Percentiles rank a stretch among this genome's conserved stretches.
phyloP scores from a whole-genome alignment of 768 basidiomycete genomes.

The Lactarius hatsudake region DNA sequence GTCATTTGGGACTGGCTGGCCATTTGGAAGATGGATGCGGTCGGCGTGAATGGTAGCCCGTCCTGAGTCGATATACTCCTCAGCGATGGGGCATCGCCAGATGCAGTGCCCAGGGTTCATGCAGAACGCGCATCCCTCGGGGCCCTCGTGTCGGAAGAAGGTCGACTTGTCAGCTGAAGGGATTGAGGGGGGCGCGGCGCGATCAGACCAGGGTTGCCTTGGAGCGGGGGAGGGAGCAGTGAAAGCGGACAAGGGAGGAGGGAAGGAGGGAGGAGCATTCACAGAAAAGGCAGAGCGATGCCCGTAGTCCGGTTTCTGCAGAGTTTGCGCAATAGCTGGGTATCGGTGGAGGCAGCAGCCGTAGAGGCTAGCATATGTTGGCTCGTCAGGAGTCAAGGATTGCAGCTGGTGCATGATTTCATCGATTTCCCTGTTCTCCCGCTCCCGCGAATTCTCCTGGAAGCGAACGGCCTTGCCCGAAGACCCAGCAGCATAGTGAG shows the following conservation, averaged over 20 bases:
- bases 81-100: not conserved
- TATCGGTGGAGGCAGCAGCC: not conserved
- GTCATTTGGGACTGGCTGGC: no score
- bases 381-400: not conserved
- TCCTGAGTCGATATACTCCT: no score
- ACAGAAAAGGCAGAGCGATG: not conserved
- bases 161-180: not conserved
- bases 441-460: not conserved
- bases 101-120: not conserved
- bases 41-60: no score
- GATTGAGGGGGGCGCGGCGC: not conserved
- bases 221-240: no score
- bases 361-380: not conserved
- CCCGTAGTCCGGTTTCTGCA: not conserved
- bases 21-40: no score
- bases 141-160: not conserved
- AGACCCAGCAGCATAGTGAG: not conserved
- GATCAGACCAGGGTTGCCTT: not conserved
- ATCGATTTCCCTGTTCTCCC: not conserved
- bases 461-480: not conserved
- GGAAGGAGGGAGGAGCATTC: not conserved
- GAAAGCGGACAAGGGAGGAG: no score
- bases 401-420: not conserved
- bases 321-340: not conserved
- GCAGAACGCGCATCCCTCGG: not conserved